phyloP scores from a whole-genome alignment of 768 basidiomycete species.

The Asterophora lycoperdoides region DNA sequence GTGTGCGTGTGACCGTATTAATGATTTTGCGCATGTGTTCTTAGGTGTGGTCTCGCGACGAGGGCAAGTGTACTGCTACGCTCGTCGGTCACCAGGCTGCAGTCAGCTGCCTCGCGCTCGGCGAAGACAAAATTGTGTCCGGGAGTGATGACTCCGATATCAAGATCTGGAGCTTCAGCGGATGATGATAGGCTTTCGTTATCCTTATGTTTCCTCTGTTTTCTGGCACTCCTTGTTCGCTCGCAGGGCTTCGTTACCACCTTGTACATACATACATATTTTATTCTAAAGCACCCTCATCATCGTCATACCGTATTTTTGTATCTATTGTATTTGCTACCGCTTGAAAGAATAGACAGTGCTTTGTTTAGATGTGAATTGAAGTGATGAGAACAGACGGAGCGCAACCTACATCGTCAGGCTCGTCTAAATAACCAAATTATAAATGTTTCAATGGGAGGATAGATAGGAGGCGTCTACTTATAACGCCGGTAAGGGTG shows the following conservation, averaged over 20 bases:
- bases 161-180: slow-evolving; percentile 75
- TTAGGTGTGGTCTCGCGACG: slow-evolving; percentile 92
- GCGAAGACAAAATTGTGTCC: slow-evolving; percentile 95
- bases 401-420: too few species aligned
- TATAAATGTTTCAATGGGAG: too few species aligned
- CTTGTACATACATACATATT: too few species aligned
- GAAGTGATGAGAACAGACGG: too few species aligned
- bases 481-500: too few species aligned
- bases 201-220: slow-evolving; percentile 5
- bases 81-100: slow-evolving; percentile 93
- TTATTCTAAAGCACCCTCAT: too few species aligned
- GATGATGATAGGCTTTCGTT: slow-evolving; percentile 22
- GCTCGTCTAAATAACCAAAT: too few species aligned
- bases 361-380: too few species aligned
- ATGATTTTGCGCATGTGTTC: slow-evolving; percentile 1
- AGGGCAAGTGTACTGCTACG: slow-evolving; percentile 82
- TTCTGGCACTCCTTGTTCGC: background rate
- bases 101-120: slow-evolving; percentile 84
- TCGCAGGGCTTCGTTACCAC: background rate
- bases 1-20: background rate
- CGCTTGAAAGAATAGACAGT: too few species aligned
- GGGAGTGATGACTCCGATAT: slow-evolving; percentile 91
- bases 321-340: too few species aligned
- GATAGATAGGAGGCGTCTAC: too few species aligned
- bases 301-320: too few species aligned